Evolutionary conservation across 2,329 filamentous ascomycete species (phyloP).

Genomic region (Colletotrichum horii): DNA sequence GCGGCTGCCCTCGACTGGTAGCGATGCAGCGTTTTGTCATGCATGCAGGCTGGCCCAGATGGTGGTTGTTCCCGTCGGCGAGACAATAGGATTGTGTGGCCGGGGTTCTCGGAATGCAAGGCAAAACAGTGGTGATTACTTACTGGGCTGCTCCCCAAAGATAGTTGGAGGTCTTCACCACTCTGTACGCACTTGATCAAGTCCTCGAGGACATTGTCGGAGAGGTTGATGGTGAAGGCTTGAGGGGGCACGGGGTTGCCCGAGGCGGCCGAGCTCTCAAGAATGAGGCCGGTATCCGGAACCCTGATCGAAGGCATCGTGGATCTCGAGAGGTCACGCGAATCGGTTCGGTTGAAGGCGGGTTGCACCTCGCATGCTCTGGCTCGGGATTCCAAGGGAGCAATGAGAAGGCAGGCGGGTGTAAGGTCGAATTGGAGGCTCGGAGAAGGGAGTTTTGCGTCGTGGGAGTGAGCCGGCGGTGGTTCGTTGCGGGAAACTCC

Average conservation of each 20-base stretch:
- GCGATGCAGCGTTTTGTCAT: not conserved
- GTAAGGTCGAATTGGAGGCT: not conserved
- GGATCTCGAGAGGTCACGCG: constrained; percentile 14
- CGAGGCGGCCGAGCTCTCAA: constrained; percentile 55
- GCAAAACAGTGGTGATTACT: constrained; percentile 34
- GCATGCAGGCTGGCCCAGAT: not conserved
- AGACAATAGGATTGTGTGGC: constrained; percentile 10
- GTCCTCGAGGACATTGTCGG: constrained; percentile 62
- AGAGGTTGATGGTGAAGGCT: constrained; percentile 63
- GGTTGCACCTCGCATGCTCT: constrained; percentile 18
- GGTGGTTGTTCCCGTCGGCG: not conserved
- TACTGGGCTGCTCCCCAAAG: constrained; percentile 65
- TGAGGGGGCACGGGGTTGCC: constrained; percentile 50
- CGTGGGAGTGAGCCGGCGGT: not conserved
- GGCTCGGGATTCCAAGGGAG: not conserved
- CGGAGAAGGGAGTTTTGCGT: not conserved
- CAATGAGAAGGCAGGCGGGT: not conserved
- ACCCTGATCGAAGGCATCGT: constrained; percentile 61
- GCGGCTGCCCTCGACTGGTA: not conserved
- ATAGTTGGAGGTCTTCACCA: constrained; percentile 61
- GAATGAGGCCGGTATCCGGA: constrained; percentile 61
- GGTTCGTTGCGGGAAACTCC: not conserved
- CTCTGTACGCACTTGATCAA: constrained; percentile 66
- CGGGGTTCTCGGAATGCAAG: not conserved
- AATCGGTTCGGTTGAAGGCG: not conserved